Conservation (phyloP, 768 basidiomycete species). For the Tulasnella sp. region DNA sequence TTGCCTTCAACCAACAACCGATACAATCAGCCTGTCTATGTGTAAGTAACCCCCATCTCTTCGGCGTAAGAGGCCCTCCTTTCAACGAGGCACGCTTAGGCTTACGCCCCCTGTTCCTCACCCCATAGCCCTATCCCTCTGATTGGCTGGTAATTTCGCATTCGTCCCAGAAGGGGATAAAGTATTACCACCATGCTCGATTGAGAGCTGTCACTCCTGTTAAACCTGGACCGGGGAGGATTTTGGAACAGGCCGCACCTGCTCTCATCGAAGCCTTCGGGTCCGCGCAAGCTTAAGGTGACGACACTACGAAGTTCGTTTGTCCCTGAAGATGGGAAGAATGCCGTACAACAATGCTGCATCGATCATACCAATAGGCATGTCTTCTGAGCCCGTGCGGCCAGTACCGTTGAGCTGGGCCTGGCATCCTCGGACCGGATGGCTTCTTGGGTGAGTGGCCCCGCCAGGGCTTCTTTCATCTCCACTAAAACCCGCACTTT, state of each 20-base stretch:
- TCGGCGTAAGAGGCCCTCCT: too few species aligned
- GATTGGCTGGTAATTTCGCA: not conserved
- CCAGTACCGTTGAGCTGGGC: not conserved
- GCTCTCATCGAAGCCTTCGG: not conserved
- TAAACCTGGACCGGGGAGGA: not conserved
- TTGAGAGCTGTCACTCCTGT: not conserved
- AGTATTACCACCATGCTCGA: not conserved
- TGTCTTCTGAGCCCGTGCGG: conserved; percentile 2
- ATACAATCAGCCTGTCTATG: too few species aligned
- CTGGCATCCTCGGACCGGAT: not conserved
- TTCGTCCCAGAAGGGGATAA: not conserved
- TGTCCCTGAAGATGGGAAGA: not conserved
- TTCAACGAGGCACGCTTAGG: too few species aligned
- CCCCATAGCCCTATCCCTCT: too few species aligned
- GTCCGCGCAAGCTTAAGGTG: not conserved
- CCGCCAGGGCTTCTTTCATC: too few species aligned
- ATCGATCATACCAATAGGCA: not conserved
- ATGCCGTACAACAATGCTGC: not conserved
- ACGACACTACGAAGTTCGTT: not conserved
- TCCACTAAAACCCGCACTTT: not conserved
- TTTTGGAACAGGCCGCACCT: not conserved
- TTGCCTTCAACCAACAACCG: too few species aligned
- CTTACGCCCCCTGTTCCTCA: too few species aligned
- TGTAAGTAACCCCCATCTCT: too few species aligned
- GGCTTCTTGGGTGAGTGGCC: not conserved